Percentiles rank a stretch among this genome's conserved stretches.
Evolutionary conservation across 2,329 filamentous ascomycete species (phyloP).

Genomic region (Dothistroma septosporum): DNA sequence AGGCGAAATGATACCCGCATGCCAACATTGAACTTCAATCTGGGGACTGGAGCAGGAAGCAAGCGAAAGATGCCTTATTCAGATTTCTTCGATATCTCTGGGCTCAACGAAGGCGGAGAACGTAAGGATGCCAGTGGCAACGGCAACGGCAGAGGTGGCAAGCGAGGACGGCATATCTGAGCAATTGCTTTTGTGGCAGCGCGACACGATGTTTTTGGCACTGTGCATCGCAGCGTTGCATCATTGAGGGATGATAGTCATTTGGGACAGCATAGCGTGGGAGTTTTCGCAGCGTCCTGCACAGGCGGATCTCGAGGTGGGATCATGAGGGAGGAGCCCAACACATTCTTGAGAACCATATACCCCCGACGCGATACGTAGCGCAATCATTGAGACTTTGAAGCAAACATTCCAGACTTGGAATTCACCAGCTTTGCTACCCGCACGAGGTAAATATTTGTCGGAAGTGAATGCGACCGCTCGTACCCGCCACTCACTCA

Average conservation of each 20-base stretch:
- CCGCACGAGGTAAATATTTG: neutral
- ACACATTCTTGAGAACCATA: constrained; percentile 7
- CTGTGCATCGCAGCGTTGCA: neutral
- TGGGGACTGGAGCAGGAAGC: constrained; percentile 63
- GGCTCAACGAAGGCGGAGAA: constrained; percentile 43
- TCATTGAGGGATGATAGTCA: neutral
- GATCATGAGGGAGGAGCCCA: constrained; percentile 14
- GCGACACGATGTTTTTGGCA: neutral
- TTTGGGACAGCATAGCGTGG: constrained; percentile 1
- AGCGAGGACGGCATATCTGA: constrained; percentile 35
- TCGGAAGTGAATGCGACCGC: neutral
- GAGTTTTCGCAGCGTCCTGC: neutral
- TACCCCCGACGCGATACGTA: constrained; percentile 2
- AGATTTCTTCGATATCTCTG: constrained; percentile 70
- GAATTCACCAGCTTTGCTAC: neutral
- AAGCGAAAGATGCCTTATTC: constrained; percentile 70
- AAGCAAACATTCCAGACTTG: neutral
- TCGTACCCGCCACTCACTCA: neutral
- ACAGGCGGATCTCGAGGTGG: neutral
- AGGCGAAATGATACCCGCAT: constrained; percentile 31
- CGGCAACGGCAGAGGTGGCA: constrained; percentile 30
- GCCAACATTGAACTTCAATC: constrained; percentile 38
- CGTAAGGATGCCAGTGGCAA: constrained; percentile 22
- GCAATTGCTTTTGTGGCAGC: neutral
- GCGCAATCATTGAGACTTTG: neutral